A percentile compares a stretch with the other conserved stretches of the same genome.
phyloP scores from a whole-genome alignment of 345 rosid species.

The Clarkia xantiana region DNA sequence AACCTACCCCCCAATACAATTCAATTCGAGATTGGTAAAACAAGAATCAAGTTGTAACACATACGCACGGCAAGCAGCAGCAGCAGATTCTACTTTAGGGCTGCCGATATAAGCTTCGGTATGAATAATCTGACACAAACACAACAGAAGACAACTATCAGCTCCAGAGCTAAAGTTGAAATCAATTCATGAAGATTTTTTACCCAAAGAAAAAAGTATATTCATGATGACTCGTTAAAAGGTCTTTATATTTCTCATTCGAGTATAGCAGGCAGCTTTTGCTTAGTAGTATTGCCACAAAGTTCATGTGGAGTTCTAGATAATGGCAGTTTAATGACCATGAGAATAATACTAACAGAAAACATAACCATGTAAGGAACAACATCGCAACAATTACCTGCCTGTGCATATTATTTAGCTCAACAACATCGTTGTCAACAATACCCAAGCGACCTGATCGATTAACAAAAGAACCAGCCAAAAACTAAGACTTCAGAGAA shows the following conservation, averaged over 20 bases:
- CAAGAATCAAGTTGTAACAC: constrained; percentile 7
- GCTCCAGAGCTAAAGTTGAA: neutral
- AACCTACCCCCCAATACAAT: neutral
- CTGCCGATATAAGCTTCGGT: constrained; percentile 84
- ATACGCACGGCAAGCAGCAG: constrained; percentile 74
- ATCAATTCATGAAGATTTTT: neutral
- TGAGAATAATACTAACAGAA: neutral
- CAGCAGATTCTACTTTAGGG: constrained; percentile 85
- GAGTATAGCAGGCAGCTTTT: too few relatives aligned
- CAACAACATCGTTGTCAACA: constrained; percentile 88
- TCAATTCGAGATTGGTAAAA: neutral
- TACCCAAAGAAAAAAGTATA: neutral
- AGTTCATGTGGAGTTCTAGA: neutral
- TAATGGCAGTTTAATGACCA: neutral
- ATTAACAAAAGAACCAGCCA: neutral
- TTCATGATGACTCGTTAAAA: too few relatives aligned
- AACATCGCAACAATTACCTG: constrained; percentile 39
- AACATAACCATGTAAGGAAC: neutral
- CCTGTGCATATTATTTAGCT: constrained; percentile 91
- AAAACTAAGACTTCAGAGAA: neutral
- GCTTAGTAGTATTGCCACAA: too few relatives aligned
- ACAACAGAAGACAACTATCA: neutral
- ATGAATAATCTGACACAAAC: constrained; percentile 61
- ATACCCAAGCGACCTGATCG: constrained; percentile 68
- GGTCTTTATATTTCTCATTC: too few relatives aligned